phyloP scores from a whole-genome alignment of 345 rosid species.

The Eucalyptus brandiana region DNA sequence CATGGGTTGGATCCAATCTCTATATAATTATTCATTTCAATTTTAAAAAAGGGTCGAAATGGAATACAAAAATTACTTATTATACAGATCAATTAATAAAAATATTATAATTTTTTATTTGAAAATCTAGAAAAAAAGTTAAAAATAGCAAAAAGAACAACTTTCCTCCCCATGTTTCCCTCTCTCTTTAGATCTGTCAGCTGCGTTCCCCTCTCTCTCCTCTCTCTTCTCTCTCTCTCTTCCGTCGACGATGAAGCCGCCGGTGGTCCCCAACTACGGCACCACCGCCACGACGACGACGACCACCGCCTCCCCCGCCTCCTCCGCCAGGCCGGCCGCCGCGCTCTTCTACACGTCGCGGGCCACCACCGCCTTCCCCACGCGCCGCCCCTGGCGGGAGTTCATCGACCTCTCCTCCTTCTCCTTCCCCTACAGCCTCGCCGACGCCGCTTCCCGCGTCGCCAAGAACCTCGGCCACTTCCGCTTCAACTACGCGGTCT shows the following conservation, averaged over 20 bases:
- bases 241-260: background rate
- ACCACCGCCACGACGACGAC: background rate
- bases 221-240: background rate
- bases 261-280: background rate
- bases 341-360: slow-evolving; percentile 28
- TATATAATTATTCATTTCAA: too few relatives aligned
- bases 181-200: background rate
- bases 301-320: slow-evolving; percentile 19
- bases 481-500: slow-evolving; percentile 63
- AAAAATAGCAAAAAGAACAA: background rate
- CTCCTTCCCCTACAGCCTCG: slow-evolving; percentile 41
- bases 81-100: background rate
- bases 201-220: background rate
- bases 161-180: background rate
- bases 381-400: slow-evolving; percentile 84
- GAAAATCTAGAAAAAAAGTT: background rate
- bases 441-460: slow-evolving; percentile 45
- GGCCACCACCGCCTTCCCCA: slow-evolving; percentile 29
- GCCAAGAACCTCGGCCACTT: slow-evolving; percentile 47
- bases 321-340: background rate
- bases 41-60: background rate
- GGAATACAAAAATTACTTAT: background rate
- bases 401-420: slow-evolving; percentile 29
- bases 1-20: background rate
- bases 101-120: background rate